These are phyloP conservation scores for Claviceps sp. DNA, from an alignment of 2,329 filamentous ascomycete species.

Conservation along the genomic window DNA sequence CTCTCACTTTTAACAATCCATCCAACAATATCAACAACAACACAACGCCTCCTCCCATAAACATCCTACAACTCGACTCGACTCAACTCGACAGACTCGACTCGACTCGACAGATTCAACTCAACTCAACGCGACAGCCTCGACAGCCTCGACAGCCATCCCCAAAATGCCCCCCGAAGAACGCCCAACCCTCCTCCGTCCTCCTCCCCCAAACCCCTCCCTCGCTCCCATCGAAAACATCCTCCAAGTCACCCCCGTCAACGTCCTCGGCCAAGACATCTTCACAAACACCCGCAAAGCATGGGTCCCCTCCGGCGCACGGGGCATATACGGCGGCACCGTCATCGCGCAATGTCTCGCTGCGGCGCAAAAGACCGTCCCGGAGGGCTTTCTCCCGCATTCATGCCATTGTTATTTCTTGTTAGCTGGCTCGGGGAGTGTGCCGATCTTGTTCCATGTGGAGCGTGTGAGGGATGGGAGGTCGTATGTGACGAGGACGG, in stretches of 20 bases:
- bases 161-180: slow-evolving; percentile 11
- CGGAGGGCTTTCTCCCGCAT: slow-evolving; percentile 68
- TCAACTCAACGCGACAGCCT: background rate
- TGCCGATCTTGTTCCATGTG: slow-evolving; percentile 89
- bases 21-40: too few relatives aligned
- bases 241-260: slow-evolving; percentile 70
- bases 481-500: slow-evolving; percentile 82
- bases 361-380: slow-evolving; percentile 80
- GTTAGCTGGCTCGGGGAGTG: slow-evolving; percentile 69
- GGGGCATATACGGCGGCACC: slow-evolving; percentile 85
- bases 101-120: too few relatives aligned
- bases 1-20: too few relatives aligned
- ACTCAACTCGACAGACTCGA: too few relatives aligned
- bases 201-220: slow-evolving; percentile 56
- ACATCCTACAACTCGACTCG: too few relatives aligned
- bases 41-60: too few relatives aligned
- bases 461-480: slow-evolving; percentile 84
- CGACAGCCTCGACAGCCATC: too few relatives aligned
- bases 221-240: slow-evolving; percentile 81
- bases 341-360: slow-evolving; percentile 87
- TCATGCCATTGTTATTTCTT: slow-evolving; percentile 99
- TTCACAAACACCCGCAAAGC: slow-evolving; percentile 88
- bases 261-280: slow-evolving; percentile 70
- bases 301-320: slow-evolving; percentile 84
- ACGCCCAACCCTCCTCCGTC: slow-evolving; percentile 40